A percentile compares a stretch with the other conserved stretches of the same genome.
phyloP scores from a whole-genome alignment of 805 yeast genomes.

The Starmerella scarabaei region DNA sequence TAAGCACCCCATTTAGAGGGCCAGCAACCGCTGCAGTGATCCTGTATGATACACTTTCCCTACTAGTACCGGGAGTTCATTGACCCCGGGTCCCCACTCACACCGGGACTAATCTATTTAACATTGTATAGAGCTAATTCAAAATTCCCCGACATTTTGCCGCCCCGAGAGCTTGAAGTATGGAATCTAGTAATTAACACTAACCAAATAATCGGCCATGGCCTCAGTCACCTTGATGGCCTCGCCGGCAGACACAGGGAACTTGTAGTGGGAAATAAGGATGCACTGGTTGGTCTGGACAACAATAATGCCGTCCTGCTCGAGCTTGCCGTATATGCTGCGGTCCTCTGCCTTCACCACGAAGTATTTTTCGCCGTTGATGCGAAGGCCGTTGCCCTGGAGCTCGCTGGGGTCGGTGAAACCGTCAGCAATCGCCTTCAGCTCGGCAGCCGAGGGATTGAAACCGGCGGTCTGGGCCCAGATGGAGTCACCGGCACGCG shows the following conservation, averaged over 20 bases:
- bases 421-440: constrained; percentile 60
- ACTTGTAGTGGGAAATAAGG: constrained; percentile 77
- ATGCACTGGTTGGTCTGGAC: constrained; percentile 92
- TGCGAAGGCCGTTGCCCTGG: constrained; percentile 76
- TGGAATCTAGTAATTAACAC: constrained; percentile 65
- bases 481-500: constrained; percentile 84
- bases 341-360: constrained; percentile 80
- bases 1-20: no score
- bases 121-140: no score
- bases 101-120: no score
- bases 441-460: constrained; percentile 53
- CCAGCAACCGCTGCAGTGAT: no score
- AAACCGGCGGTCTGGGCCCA: constrained; percentile 82
- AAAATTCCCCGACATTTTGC: no score
- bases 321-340: constrained; percentile 84
- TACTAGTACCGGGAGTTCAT: no score
- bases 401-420: constrained; percentile 65
- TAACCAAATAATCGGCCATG: constrained; percentile 85
- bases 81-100: no score
- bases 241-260: constrained; percentile 80
- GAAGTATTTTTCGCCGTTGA: constrained; percentile 77
- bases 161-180: no score
- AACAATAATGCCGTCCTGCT: constrained; percentile 74
- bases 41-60: background rate
- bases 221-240: constrained; percentile 92